Evolutionary conservation across 1,284 basidiomycete genomes (phyloP).

Genomic region (Moesziomyces sp.): DNA sequence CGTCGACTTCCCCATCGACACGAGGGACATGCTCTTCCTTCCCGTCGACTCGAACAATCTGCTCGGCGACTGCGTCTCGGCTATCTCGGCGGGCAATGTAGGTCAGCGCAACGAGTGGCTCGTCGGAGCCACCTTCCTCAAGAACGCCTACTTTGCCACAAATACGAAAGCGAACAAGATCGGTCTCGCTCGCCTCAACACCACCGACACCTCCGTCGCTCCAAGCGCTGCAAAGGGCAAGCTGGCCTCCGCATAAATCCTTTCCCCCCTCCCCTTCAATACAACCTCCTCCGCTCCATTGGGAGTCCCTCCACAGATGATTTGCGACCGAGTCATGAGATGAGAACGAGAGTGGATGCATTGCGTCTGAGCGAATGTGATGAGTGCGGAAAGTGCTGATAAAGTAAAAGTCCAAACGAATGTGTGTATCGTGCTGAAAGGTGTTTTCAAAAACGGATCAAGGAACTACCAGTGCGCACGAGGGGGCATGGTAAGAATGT

Average conservation of each 20-base stretch:
- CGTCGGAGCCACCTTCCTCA: conserved; percentile 68
- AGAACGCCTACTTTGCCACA: conserved; percentile 73
- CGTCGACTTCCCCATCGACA: conserved; percentile 71
- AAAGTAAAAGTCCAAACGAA: not conserved
- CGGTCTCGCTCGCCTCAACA: conserved; percentile 72
- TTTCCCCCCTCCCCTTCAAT: too few species aligned
- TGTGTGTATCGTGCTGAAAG: not conserved
- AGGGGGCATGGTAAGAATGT: conserved; percentile 5
- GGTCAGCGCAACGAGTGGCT: conserved; percentile 77
- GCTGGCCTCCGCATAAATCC: conserved; percentile 1
- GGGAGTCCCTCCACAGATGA: not conserved
- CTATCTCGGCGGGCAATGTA: conserved; percentile 75
- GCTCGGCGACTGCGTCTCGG: conserved; percentile 77
- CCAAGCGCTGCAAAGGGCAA: not conserved
- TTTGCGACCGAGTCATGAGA: too few species aligned
- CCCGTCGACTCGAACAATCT: conserved; percentile 76
- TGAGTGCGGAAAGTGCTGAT: not conserved
- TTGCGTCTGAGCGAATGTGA: not conserved
- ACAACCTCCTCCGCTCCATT: not conserved
- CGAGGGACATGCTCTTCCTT: conserved; percentile 76
- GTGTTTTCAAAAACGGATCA: not conserved
- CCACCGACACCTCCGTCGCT: conserved; percentile 13
- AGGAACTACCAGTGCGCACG: conserved; percentile 12
- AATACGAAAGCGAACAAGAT: conserved; percentile 77
- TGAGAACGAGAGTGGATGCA: not conserved